Conservation (phyloP, 176 grass and related monocot species). For the Leersia perrieri region DNA sequence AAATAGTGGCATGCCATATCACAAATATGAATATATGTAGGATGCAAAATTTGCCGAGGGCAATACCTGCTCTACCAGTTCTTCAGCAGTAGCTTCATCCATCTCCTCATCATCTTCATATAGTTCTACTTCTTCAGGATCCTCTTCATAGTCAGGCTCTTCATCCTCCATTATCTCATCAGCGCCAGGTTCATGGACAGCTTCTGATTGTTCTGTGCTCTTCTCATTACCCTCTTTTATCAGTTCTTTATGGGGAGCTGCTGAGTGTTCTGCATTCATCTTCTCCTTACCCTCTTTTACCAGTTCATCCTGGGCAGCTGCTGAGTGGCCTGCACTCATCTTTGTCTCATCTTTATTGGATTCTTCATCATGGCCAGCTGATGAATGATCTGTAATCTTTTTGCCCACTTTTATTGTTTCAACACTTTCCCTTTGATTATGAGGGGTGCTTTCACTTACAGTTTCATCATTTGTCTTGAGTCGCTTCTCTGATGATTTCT, state of each 20-base stretch:
- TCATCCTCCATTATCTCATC: conserved; percentile 46
- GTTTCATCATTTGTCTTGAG: conserved; percentile 48
- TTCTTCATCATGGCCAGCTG: conserved; percentile 22
- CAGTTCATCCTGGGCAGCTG: conserved; percentile 30
- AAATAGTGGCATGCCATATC: neutral
- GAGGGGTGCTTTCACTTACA: conserved; percentile 35
- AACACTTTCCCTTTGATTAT: conserved; percentile 33
- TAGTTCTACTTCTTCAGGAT: conserved; percentile 79
- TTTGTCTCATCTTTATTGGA: conserved; percentile 41
- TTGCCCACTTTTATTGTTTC: conserved; percentile 39
- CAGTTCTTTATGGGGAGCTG: neutral
- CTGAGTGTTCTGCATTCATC: neutral
- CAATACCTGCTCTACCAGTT: conserved; percentile 28
- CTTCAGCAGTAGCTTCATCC: conserved; percentile 49
- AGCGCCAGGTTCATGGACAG: conserved; percentile 23
- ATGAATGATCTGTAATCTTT: conserved; percentile 23
- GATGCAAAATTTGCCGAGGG: neutral
- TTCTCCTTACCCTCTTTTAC: conserved; percentile 31
- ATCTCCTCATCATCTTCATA: conserved; percentile 70
- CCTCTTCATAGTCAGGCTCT: conserved; percentile 80
- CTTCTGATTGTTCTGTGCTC: neutral
- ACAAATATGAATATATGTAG: conserved; percentile 13
- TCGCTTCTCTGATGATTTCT: conserved; percentile 51
- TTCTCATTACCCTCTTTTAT: conserved; percentile 17
- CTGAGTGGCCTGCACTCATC: conserved; percentile 26